Evolutionary conservation across 768 basidiomycete genomes (phyloP).

Genomic region (Suillus discolor): DNA sequence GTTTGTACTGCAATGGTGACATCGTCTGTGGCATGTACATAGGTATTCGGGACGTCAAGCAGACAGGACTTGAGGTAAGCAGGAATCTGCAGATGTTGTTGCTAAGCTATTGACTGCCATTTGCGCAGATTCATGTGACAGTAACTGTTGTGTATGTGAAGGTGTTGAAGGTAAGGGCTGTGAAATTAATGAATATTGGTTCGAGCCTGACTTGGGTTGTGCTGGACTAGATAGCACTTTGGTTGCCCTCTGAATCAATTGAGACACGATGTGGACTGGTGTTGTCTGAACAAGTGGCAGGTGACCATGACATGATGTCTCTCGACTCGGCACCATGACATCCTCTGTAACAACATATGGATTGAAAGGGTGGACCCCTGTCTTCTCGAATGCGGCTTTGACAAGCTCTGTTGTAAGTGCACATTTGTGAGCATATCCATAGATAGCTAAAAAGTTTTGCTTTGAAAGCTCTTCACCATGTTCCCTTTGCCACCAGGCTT

Average conservation of each 20-base stretch:
- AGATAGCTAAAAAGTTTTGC: slow-evolving; percentile 40
- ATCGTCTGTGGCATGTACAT: not conserved
- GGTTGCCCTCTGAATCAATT: slow-evolving; percentile 11
- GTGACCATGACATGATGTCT: not conserved
- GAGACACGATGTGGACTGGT: slow-evolving; percentile 12
- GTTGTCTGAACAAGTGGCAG: slow-evolving; percentile 1
- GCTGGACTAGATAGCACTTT: slow-evolving; percentile 2
- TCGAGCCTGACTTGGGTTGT: not conserved
- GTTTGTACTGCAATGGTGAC: not conserved
- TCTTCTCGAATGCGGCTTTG: slow-evolving; percentile 26
- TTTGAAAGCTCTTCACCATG: slow-evolving; percentile 25
- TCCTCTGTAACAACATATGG: slow-evolving; percentile 18
- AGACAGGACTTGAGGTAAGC: not conserved
- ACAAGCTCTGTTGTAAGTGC: slow-evolving; percentile 32
- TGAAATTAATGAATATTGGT: not conserved
- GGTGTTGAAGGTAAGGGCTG: too few relatives aligned
- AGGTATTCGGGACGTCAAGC: not conserved
- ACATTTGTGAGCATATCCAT: slow-evolving; percentile 31
- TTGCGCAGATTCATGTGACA: not conserved
- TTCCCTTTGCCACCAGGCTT: slow-evolving; percentile 36
- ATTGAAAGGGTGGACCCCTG: slow-evolving; percentile 29
- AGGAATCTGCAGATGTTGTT: not conserved
- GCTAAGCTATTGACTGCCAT: not conserved
- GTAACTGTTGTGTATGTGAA: too few relatives aligned
- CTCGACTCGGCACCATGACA: slow-evolving; percentile 24